Conservation (phyloP, 2,329 filamentous ascomycete genomes). For the Ascochyta clinopodiicola region DNA sequence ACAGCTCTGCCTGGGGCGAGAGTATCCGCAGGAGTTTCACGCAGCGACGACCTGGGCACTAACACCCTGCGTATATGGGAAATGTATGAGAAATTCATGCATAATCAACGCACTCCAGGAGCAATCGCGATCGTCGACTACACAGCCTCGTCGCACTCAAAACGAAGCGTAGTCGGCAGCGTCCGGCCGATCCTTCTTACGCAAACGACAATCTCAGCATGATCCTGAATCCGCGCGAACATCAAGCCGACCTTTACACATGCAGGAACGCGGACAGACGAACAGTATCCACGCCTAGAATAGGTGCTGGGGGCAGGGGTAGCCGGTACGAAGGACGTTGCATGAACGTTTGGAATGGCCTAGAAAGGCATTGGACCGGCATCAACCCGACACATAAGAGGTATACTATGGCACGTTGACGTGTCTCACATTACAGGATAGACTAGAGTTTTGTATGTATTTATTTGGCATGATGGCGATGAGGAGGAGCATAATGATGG, state of each 20-base stretch:
- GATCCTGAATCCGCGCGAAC: conserved; percentile 5
- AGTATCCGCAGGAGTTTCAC: conserved; percentile 90
- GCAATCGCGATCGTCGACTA: not conserved
- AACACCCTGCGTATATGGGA: not conserved
- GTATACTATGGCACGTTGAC: conserved; percentile 11
- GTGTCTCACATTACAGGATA: conserved; percentile 20
- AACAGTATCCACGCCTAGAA: conserved; percentile 23
- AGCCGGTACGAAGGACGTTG: conserved; percentile 35
- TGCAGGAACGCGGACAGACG: conserved; percentile 9
- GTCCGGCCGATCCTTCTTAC: conserved; percentile 6
- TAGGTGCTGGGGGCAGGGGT: conserved; percentile 29
- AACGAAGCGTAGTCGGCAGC: conserved; percentile 13
- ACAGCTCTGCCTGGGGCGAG: conserved; percentile 91
- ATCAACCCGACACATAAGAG: conserved; percentile 20
- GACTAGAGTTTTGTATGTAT: conserved; percentile 18
- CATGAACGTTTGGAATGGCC: conserved; percentile 42
- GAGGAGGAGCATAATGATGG: conserved; percentile 7
- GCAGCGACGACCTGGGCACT: conserved; percentile 53
- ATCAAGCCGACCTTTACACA: not conserved
- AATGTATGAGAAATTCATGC: not conserved
- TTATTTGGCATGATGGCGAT: conserved; percentile 4
- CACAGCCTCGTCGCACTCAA: conserved; percentile 1
- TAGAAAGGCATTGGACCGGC: conserved; percentile 21
- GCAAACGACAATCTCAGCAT: not conserved
- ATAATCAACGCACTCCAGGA: not conserved